A percentile compares a stretch with the other conserved stretches of the same genome.
Evolutionary conservation across 1,284 basidiomycete genomes (phyloP).

Genomic region (Malassezia caprae): DNA sequence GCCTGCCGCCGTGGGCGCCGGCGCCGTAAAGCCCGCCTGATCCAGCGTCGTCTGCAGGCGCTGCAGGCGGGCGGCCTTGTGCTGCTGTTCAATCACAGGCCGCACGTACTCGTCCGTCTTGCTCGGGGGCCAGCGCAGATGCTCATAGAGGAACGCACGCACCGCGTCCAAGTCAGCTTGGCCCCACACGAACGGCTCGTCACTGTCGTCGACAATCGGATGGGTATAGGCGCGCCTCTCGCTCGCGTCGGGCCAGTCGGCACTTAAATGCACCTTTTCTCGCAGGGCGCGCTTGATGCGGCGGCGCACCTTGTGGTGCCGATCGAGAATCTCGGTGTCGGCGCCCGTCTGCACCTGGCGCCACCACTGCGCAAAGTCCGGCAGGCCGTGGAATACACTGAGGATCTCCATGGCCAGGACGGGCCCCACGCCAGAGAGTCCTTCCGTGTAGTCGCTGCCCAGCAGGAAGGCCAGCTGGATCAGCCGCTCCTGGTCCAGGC

Average conservation of each 20-base stretch:
- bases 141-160: slow-evolving; percentile 66
- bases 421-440: slow-evolving; percentile 83
- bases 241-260: slow-evolving; percentile 76
- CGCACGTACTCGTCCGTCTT: slow-evolving; percentile 87
- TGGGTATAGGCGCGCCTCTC: slow-evolving; percentile 81
- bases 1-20: slow-evolving; percentile 61
- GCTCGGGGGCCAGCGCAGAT: slow-evolving; percentile 71
- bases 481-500: slow-evolving; percentile 74
- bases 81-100: slow-evolving; percentile 68
- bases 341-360: slow-evolving; percentile 77
- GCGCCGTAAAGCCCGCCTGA: slow-evolving; percentile 53
- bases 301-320: slow-evolving; percentile 39
- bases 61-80: slow-evolving; percentile 46
- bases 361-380: slow-evolving; percentile 92
- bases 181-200: slow-evolving; percentile 94
- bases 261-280: slow-evolving; percentile 62
- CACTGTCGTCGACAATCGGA: slow-evolving; percentile 77
- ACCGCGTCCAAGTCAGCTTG: slow-evolving; percentile 72
- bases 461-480: slow-evolving; percentile 83
- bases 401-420: slow-evolving; percentile 80
- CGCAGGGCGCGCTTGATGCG: slow-evolving; percentile 42
- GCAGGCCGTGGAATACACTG: slow-evolving; percentile 50
- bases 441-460: slow-evolving; percentile 95
- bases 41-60: slow-evolving; percentile 55
- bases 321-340: slow-evolving; percentile 62